phyloP scores from a whole-genome alignment of 2,329 filamentous ascomycete genomes.

The Pleoardoris graminearum region DNA sequence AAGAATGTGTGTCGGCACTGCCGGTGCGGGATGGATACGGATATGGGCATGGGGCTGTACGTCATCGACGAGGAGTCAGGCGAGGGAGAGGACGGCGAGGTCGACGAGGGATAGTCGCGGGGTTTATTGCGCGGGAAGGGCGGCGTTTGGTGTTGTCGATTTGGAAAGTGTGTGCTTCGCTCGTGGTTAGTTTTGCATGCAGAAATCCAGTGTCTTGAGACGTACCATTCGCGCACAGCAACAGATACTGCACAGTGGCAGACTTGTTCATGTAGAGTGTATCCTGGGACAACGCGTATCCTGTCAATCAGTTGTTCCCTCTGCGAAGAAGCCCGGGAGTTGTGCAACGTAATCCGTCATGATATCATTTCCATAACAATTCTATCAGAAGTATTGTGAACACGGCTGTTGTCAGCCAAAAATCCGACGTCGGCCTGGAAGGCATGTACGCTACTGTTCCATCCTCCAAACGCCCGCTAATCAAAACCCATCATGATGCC shows the following conservation, averaged over 20 bases:
- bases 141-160: too few relatives aligned
- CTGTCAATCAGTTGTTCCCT: too few relatives aligned
- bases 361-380: slow-evolving; percentile 2
- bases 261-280: too few relatives aligned
- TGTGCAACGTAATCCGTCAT: not conserved
- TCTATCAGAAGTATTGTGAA: not conserved
- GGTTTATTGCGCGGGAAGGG: not conserved
- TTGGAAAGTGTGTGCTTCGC: too few relatives aligned
- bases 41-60: not conserved
- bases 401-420: not conserved
- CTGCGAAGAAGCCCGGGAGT: too few relatives aligned
- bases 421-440: slow-evolving; percentile 6
- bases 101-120: not conserved
- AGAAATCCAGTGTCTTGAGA: too few relatives aligned
- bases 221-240: too few relatives aligned
- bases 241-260: too few relatives aligned
- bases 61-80: slow-evolving; percentile 1
- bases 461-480: slow-evolving; percentile 8
- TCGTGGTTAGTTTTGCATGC: too few relatives aligned
- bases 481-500: not conserved
- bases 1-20: slow-evolving; percentile 5
- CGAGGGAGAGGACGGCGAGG: not conserved
- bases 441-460: not conserved
- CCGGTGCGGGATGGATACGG: not conserved
- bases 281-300: too few relatives aligned